A percentile compares a stretch with the other conserved stretches of the same genome.
These are phyloP conservation scores for Chaetomiaceae sp. DNA, from an alignment of 2,329 filamentous ascomycete species.

Conservation along the genomic window DNA sequence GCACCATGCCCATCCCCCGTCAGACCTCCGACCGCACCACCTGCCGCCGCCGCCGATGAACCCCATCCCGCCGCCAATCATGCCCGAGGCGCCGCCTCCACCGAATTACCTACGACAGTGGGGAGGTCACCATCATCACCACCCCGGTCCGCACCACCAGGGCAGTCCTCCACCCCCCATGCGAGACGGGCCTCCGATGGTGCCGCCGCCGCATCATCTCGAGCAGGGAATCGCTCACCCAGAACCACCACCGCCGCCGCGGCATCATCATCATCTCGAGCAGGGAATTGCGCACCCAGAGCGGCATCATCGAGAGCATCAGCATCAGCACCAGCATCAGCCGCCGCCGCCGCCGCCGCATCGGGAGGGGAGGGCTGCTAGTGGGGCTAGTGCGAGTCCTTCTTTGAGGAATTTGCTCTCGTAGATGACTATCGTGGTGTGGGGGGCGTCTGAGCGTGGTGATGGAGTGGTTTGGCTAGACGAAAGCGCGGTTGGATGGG, in stretches of 20 bases:
- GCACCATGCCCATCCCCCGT: conserved; percentile 33
- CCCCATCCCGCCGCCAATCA: conserved; percentile 16
- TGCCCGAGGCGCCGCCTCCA: conserved; percentile 5
- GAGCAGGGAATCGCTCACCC: conserved; percentile 12
- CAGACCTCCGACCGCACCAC: conserved; percentile 22
- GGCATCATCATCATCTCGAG: conserved; percentile 8
- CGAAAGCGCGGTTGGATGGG: too few species aligned
- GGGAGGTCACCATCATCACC: conserved; percentile 5
- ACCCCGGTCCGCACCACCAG: conserved; percentile 30
- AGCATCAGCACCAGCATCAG: not conserved
- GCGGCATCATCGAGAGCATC: conserved; percentile 20
- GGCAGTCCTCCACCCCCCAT: conserved; percentile 42
- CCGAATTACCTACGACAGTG: conserved; percentile 21
- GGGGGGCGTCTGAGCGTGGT: too few species aligned
- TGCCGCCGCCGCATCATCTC: conserved; percentile 34
- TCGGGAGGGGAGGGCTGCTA: conserved; percentile 44
- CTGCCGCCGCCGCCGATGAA: conserved; percentile 15
- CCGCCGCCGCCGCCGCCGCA: conserved; percentile 21
- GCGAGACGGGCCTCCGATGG: conserved; percentile 16
- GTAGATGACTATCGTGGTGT: too few species aligned
- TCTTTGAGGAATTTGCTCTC: conserved; percentile 67
- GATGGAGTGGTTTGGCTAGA: too few species aligned
- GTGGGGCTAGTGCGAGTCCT: conserved; percentile 72
- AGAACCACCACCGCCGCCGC: conserved; percentile 13
- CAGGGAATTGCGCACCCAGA: conserved; percentile 19